Percentiles rank a stretch among this genome's conserved stretches.
Evolutionary conservation across 257 asterid species (phyloP).

Genomic region (Forsythia suspensa): DNA sequence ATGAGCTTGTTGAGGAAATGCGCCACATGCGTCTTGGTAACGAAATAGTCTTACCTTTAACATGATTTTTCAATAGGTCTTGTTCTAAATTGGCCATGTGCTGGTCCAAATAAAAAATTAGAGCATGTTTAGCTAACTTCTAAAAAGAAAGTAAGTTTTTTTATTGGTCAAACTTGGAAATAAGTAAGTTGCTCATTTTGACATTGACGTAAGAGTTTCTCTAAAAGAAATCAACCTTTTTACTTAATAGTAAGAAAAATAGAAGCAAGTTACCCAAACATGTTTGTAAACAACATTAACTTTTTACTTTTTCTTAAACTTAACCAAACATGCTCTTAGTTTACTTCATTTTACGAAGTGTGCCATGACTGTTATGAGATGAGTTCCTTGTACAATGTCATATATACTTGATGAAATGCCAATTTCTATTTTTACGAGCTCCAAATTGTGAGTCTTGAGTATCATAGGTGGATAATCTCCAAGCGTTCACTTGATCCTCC

Average conservation of each 20-base stretch:
- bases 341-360: background rate
- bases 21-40: constrained; percentile 85
- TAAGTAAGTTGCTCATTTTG: background rate
- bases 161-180: background rate
- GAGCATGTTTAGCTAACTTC: background rate
- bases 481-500: constrained; percentile 3
- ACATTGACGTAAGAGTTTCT: no score
- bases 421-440: background rate
- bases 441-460: background rate
- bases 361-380: background rate
- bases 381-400: background rate
- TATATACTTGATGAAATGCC: background rate
- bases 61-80: background rate
- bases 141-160: background rate
- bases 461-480: constrained; percentile 12
- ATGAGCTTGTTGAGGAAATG: constrained; percentile 87
- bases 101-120: background rate
- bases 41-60: background rate
- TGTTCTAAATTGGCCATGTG: background rate
- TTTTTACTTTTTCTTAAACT: no score
- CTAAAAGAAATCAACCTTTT: no score
- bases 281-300: no score
- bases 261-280: no score
- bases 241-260: no score
- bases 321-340: no score